Percentiles rank a stretch among this genome's conserved stretches.
Conservation (phyloP, 768 basidiomycete genomes). For the Suillus subalutaceus region DNA sequence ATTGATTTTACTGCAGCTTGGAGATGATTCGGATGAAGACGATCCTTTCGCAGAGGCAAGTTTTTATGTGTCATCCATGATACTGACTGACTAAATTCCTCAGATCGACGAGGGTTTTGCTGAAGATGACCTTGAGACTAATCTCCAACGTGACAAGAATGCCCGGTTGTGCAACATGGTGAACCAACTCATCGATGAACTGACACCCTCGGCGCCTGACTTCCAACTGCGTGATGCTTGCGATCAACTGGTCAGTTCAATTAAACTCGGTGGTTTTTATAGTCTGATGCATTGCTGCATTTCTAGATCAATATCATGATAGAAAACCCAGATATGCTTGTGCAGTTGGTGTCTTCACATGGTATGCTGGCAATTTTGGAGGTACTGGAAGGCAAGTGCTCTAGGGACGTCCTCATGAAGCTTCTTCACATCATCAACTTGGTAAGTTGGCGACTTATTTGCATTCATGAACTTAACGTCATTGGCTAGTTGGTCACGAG, state of each 20-base stretch:
- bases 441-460: conserved; percentile 46
- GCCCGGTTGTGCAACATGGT: conserved; percentile 83
- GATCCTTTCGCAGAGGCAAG: conserved; percentile 94
- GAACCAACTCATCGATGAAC: conserved; percentile 83
- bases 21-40: conserved; percentile 87
- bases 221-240: conserved; percentile 84
- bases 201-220: conserved; percentile 80
- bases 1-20: conserved; percentile 46
- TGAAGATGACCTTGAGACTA: conserved; percentile 90
- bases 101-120: conserved; percentile 93
- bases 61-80: background rate
- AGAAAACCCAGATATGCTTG: conserved; percentile 83
- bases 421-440: conserved; percentile 88
- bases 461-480: background rate
- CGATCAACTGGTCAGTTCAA: conserved; percentile 73
- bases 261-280: background rate
- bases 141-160: conserved; percentile 90
- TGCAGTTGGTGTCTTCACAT: conserved; percentile 88
- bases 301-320: conserved; percentile 73
- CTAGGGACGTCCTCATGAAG: conserved; percentile 83
- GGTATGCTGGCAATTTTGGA: conserved; percentile 96
- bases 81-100: conserved; percentile 12
- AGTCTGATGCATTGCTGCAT: conserved; percentile 7
- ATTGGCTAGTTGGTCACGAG: conserved; percentile 56
- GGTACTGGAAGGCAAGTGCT: conserved; percentile 85